Evolutionary conservation across 2,329 filamentous ascomycete genomes (phyloP), one percentile per base, ranked within the genome.

Genomic region (Penicillium verrucosum): DNA sequence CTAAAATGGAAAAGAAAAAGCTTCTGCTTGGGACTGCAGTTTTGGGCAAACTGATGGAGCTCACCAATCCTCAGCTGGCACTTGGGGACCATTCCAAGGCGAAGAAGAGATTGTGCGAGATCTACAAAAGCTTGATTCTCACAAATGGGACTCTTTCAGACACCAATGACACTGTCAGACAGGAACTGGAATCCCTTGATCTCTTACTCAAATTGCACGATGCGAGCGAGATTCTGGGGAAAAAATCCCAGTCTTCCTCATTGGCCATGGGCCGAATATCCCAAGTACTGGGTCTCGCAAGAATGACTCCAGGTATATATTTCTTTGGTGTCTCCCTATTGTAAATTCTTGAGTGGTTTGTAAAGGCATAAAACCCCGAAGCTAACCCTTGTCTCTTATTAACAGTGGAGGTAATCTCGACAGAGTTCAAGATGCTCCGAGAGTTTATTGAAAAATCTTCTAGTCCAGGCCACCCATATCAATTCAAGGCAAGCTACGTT

Each of bases 241-340:
- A 27, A 1, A 12, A 36, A 8, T 25, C n/a, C 12, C 32, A 14
- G 7, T 14, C 41, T 30, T 29, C 30, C 21, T 47, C 57, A 52
- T 36, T 41, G 41, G 42, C 46, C 10, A 21, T 57, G 41, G 53
- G 50, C 16, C 43, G 37, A 12, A 18, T 41, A 29, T 46, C 36
- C 27, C 44, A 40, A 11, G 53, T 27, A 8, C 44, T 57, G 16
- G 38, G 54, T 37, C 16, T 59, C 23, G 57, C 54, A 18, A 42
- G 30, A 12, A 52, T 59, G 54, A 11, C 8, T 4, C 53, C 48
- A 41, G 53, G 57, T 59, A 34, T 18, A 36, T n/a, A 14, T 9
- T 2, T 11, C 23, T 8, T 32, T 32, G 5, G 3, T 6, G 2
- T 4, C 4, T 29, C 2, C 1, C 16, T 54, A 3, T 23, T 11